Evolutionary conservation across 2,329 filamentous ascomycete genomes (phyloP).

Genomic region (Diaporthe caulivora): DNA sequence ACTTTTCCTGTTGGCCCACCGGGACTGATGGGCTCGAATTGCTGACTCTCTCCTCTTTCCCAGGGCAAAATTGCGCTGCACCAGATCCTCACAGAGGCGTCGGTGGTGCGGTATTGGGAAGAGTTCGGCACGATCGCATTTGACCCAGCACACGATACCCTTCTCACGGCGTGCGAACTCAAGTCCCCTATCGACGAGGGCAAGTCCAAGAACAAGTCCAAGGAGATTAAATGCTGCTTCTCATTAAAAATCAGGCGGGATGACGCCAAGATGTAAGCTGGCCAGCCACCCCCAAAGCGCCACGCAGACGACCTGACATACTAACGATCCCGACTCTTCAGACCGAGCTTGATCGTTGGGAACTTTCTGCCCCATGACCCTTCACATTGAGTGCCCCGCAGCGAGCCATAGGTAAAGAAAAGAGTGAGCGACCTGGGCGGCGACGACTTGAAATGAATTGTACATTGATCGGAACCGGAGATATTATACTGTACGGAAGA

Average conservation of each 20-base stretch:
- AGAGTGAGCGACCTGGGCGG: background rate
- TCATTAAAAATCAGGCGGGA: slow-evolving; percentile 97
- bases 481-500: background rate
- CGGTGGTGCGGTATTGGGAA: slow-evolving; percentile 97
- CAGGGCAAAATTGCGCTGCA: slow-evolving; percentile 95
- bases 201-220: slow-evolving; percentile 58
- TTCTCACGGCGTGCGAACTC: slow-evolving; percentile 91
- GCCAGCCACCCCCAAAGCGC: background rate
- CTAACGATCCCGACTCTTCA: slow-evolving; percentile 51
- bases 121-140: slow-evolving; percentile 99
- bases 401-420: background rate
- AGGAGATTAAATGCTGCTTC: slow-evolving; percentile 91
- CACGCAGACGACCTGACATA: background rate
- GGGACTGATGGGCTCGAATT: slow-evolving; percentile 30
- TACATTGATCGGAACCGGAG: slow-evolving; percentile 18
- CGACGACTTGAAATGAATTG: background rate
- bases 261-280: slow-evolving; percentile 91
- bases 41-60: background rate
- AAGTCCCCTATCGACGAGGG: slow-evolving; percentile 78
- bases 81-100: slow-evolving; percentile 95
- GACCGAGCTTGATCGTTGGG: slow-evolving; percentile 93
- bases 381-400: slow-evolving; percentile 46
- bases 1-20: slow-evolving; percentile 16
- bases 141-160: slow-evolving; percentile 91
- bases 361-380: slow-evolving; percentile 94